Evolutionary conservation across 306 rosid genomes (phyloP), one percentile per base, ranked within the genome.

Genomic region (Luffa acutangula): DNA sequence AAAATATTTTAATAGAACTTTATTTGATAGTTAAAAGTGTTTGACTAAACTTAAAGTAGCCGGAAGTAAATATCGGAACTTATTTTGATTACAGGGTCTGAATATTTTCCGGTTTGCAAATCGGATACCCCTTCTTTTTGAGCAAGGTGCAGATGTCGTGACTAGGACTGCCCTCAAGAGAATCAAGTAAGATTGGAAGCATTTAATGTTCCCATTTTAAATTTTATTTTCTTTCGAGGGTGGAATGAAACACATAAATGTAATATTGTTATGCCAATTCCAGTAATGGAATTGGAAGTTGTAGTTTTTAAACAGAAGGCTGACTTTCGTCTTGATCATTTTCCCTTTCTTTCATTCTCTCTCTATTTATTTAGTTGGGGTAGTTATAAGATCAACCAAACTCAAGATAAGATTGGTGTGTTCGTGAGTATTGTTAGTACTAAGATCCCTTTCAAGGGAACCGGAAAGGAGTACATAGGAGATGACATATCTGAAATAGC

Each of bases 91-190:
- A 20, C 88, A 94, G 98, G 98, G 98, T 84, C 82, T 94, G 83
- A 94, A 94, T 82, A 87, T 94, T 73, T 94, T 94, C 88, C 88
- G 97, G 78, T 94, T 94, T 88, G 98, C 98, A 85, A 94, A 94
- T 69, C 93, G 98, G 74, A 94, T 94, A 80, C 98, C 98, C n/a
- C 96, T 94, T 81, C 98, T 94, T 85, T 94, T 94, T 80, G 98
- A 94, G 95, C 98, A 94, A 89, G 98, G 98, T 64, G 98, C 98
- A 15, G 98, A 94, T 84, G 98, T 94, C 70, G 98, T 94, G 70
- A 94, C 97, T 82, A 86, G 98, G 85, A 94, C 95, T 8, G 91
- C 97, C 70, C 88, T 86, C n/a, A 92, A 92, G 91, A 90, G 98
- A 85, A 94, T 94, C 87, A 94, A 92, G 97, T 92, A 85, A 77